phyloP scores from a whole-genome alignment of 495 filamentous ascomycete species.

The Haplographium delicatum region DNA sequence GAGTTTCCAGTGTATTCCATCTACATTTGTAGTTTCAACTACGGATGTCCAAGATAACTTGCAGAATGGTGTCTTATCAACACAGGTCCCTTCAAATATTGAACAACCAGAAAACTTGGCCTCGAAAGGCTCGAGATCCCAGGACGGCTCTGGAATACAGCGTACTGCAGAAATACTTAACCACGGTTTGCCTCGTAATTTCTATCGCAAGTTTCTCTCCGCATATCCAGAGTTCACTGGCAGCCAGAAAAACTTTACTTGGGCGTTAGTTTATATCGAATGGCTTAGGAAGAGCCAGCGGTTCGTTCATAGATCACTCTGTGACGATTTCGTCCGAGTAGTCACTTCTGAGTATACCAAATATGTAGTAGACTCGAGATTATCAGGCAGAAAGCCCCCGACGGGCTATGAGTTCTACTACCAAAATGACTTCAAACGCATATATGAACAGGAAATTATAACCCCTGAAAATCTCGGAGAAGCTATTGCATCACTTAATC shows the following conservation, averaged over 20 bases:
- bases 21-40: too few species aligned
- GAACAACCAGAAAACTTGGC: too few species aligned
- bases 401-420: conserved; percentile 40
- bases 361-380: conserved; percentile 36
- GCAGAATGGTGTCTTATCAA: too few species aligned
- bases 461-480: conserved; percentile 33
- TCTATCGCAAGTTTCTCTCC: conserved; percentile 46
- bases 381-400: conserved; percentile 15
- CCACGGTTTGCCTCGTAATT: background rate
- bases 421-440: conserved; percentile 29
- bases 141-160: background rate
- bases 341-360: conserved; percentile 37
- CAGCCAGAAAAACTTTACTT: conserved; percentile 46
- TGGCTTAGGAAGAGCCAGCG: conserved; percentile 35
- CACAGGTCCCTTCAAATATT: too few species aligned
- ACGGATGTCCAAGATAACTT: too few species aligned
- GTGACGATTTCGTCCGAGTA: conserved; percentile 63
- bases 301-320: conserved; percentile 46
- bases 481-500: conserved; percentile 13
- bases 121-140: too few species aligned
- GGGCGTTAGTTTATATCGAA: conserved; percentile 49
- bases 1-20: too few species aligned
- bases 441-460: conserved; percentile 33
- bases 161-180: background rate
- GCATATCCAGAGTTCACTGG: conserved; percentile 56